Evolutionary conservation across 805 yeast genomes (phyloP), one percentile per base, ranked within the genome.

Genomic region (Kluyveromyces dobzhanskii): DNA sequence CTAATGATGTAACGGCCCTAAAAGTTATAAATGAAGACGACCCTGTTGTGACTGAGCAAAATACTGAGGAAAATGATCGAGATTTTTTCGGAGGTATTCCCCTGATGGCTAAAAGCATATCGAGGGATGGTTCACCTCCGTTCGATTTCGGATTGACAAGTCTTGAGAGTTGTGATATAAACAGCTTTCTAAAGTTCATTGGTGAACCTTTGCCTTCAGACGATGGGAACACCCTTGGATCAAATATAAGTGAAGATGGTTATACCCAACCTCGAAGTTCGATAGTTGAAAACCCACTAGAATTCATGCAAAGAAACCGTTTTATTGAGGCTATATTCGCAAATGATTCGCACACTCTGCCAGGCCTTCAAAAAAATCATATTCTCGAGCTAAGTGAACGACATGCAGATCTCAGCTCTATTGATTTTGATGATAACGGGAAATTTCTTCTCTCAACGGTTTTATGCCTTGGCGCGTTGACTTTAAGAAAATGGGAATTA

Each of bases 401-500:
- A 7, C 24, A 35, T 14, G 26, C 14, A 27, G 30, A 35, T 19
- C 17, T 35, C 9, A 24, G 28, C 17, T 18, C 4, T 27, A 14
- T 10, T n/a, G 37, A 32, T 23, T 24, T 19, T 12, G 30, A 26
- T 8, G 32, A 19, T 33, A 34, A 32, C 12, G 41, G 32, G 17
- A 38, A 26, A 21, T 38, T 38, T 24, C 24, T 38, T 8, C 32
- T 38, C 8, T 9, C 41, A 32, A 38, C 41, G 8, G 32, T 27
- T 12, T 18, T 38, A 21, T 38, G 37, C 25, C 41, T 38, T n/a
- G 41, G 41, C 4, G 36, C 41, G 13, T 26, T 38, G 17, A 38
- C 41, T 17, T 12, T 38, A n/a, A 30, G 41, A 17, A 38, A 38
- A 13, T 23, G 37, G 17, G 41, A 38, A 19, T n/a, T 38, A 13